phyloP scores from a whole-genome alignment of 1,284 basidiomycete genomes.

The Ceratobasidium theobromae region DNA sequence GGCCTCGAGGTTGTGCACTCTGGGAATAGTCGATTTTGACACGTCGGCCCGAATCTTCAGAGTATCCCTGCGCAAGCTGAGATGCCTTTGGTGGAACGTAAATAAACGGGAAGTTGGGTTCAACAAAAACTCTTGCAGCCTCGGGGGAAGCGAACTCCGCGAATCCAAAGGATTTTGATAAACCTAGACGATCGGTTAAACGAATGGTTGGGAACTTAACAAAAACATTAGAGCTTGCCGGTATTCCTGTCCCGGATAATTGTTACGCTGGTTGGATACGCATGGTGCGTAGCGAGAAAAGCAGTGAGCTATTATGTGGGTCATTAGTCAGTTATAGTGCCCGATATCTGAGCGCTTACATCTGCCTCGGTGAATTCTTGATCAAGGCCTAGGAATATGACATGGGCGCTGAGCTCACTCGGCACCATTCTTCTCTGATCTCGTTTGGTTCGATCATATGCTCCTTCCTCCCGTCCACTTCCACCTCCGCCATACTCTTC shows the following conservation, averaged over 20 bases:
- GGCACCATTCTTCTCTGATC: constrained; percentile 64
- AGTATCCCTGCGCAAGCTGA: constrained; percentile 63
- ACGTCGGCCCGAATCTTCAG: constrained; percentile 67
- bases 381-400: constrained; percentile 90
- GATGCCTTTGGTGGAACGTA: constrained; percentile 82
- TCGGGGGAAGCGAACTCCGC: constrained; percentile 83
- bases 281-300: constrained; percentile 71
- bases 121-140: constrained; percentile 83
- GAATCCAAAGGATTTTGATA: constrained; percentile 91
- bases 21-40: constrained; percentile 91
- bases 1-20: constrained; percentile 49
- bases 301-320: constrained; percentile 64
- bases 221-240: constrained; percentile 80
- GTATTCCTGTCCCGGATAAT: constrained; percentile 91
- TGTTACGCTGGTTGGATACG: constrained; percentile 78
- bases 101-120: constrained; percentile 80
- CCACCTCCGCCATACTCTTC: constrained; percentile 13
- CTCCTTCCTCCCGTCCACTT: constrained; percentile 38
- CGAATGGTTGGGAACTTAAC: constrained; percentile 63
- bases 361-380: constrained; percentile 86
- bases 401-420: constrained; percentile 81
- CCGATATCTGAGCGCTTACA: constrained; percentile 57
- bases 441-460: constrained; percentile 42
- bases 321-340: background rate
- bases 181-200: constrained; percentile 56